Base-by-base conservation (phyloP, 176 grass and related monocot genomes). In the Bromus sterilis region DNA sequence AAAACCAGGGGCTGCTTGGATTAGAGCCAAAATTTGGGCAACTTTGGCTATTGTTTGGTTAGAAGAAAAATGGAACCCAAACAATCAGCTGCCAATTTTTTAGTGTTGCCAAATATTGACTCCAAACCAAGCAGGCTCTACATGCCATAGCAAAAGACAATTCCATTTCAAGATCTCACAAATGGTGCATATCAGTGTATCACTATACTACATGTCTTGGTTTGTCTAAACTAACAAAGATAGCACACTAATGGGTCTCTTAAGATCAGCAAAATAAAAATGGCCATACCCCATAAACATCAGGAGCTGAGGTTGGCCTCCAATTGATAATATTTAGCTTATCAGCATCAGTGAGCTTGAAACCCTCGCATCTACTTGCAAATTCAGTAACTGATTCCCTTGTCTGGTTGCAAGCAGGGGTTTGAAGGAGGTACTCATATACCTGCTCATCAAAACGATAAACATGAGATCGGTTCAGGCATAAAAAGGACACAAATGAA, bases 241-340 rank as follows among this genome's bases (percentile, higher is more conserved):
- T 55, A 44, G 30, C 21, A 83, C 34, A 34, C 24, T 8, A 25
- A 35, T 28, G 14, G 33, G 4, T 4, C 39, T 35, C 41, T 30
- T 35, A 65, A 42, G 32, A 31, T 44, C 6, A 16, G 60, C 10
- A 92, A 78, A 6, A 80, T 46, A 46, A 85, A 44, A n/a, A 85
- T 56, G 43, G 66, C 20, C 68, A 43, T 87, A 93, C 91, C 85
- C 85, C 63, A 85, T 82, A 89, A 20, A 67, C 64, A 31, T 82
- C 74, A 70, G 87, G 55, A 65, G 34, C 35, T 16, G 63, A 82
- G 53, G 85, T 85, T 51, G 94, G 94, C 74, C 82, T 89, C 76
- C 91, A 80, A 20, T 98, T 98, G 49, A 98, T 85, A 39, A 93
- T 74, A 71, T 93, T 93, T 76, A 91, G 76, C 82, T 89, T 94